Evolutionary conservation across 768 basidiomycete genomes (phyloP).

Genomic region (Suillus decipiens): DNA sequence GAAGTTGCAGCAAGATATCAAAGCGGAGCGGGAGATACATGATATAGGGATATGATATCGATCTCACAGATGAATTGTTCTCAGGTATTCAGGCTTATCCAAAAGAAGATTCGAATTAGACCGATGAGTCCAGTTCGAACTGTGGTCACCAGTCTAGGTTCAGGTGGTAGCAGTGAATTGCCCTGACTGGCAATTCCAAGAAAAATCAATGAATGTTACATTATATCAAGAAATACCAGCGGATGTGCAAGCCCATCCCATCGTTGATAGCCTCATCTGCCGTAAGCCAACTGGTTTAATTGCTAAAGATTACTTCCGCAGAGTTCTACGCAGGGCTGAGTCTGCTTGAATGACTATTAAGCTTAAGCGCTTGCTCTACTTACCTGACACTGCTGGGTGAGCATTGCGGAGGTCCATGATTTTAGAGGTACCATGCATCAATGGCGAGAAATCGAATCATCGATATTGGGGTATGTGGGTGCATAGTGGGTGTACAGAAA

Average conservation of each 20-base stretch:
- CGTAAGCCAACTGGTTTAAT: too few species aligned
- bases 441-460: slow-evolving; percentile 41
- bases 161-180: too few species aligned
- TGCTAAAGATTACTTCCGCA: slow-evolving; percentile 57
- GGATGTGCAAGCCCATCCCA: background rate
- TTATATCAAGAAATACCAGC: background rate
- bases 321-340: slow-evolving; percentile 78
- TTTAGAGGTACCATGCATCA: slow-evolving; percentile 57
- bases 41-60: background rate
- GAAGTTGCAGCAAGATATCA: slow-evolving; percentile 29
- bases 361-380: slow-evolving; percentile 50
- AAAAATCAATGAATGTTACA: background rate
- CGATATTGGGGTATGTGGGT: background rate
- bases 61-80: background rate
- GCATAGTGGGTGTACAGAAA: background rate
- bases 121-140: too few species aligned
- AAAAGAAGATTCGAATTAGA: too few species aligned
- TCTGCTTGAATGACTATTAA: slow-evolving; percentile 68
- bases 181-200: too few species aligned
- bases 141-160: too few species aligned
- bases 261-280: background rate
- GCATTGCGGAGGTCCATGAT: slow-evolving; percentile 67
- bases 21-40: background rate
- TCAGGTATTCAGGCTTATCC: too few species aligned
- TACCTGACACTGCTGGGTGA: slow-evolving; percentile 78